A percentile compares a stretch with the other conserved stretches of the same genome.
Evolutionary conservation across 2,329 filamentous ascomycete genomes (phyloP).

Genomic region (Fusarium napiforme): DNA sequence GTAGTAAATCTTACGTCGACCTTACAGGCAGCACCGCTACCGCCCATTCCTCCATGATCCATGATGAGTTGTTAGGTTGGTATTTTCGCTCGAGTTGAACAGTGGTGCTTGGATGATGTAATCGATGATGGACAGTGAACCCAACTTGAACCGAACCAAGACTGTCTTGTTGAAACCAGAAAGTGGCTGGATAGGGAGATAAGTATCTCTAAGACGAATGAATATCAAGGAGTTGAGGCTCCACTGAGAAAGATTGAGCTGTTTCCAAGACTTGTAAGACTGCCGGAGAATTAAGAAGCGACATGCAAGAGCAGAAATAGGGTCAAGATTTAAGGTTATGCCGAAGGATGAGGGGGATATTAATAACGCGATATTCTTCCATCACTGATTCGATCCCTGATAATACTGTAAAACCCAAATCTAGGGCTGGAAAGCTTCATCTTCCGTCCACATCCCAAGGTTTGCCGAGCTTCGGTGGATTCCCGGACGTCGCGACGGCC

Average conservation of each 20-base stretch:
- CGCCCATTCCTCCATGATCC: constrained; percentile 32
- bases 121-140: neutral
- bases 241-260: constrained; percentile 41
- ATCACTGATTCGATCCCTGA: neutral
- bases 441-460: neutral
- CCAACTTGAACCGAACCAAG: neutral
- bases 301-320: neutral
- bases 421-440: constrained; percentile 5
- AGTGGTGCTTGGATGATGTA: neutral
- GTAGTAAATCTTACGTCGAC: constrained; percentile 44
- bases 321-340: neutral
- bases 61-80: constrained; percentile 8
- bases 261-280: constrained; percentile 28
- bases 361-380: constrained; percentile 16
- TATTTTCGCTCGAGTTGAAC: neutral
- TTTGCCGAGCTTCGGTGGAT: constrained; percentile 22
- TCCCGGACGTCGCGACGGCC: neutral
- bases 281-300: constrained; percentile 25
- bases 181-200: constrained; percentile 10
- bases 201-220: constrained; percentile 11
- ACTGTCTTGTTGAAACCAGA: neutral
- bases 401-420: neutral
- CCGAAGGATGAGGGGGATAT: constrained; percentile 16
- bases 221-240: constrained; percentile 19
- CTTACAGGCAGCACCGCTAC: constrained; percentile 45